Percentiles rank a stretch among this genome's conserved stretches.
phyloP scores from a whole-genome alignment of 805 yeast species.

The Yamadazyma phyllophila region DNA sequence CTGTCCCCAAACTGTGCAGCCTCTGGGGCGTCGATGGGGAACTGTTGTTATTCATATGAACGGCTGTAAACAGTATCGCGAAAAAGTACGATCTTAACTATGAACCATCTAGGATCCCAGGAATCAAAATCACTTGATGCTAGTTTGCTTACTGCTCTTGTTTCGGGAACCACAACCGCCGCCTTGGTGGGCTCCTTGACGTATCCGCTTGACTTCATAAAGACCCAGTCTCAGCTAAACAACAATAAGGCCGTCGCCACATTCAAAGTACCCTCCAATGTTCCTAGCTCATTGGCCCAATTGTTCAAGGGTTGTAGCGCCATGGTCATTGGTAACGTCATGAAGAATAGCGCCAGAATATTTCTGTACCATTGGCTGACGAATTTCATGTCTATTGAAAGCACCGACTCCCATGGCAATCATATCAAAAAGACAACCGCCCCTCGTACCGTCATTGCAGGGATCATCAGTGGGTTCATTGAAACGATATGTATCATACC shows the following conservation, averaged over 20 bases:
- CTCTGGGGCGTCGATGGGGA: no score
- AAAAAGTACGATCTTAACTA: no score
- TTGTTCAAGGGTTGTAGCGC: conserved; percentile 67
- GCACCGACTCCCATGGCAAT: conserved; percentile 25
- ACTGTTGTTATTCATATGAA: no score
- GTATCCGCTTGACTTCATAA: conserved; percentile 70
- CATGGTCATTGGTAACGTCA: conserved; percentile 66
- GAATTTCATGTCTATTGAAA: conserved; percentile 56
- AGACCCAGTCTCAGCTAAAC: conserved; percentile 62
- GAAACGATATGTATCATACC: conserved; percentile 88
- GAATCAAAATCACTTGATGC: conserved; percentile 13
- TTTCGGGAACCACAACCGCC: conserved; percentile 63
- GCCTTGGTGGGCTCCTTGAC: conserved; percentile 60
- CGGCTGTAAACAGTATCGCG: not conserved
- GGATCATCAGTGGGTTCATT: conserved; percentile 74
- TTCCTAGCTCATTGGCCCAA: conserved; percentile 32
- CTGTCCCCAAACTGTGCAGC: not conserved
- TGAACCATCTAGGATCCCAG: conserved; percentile 6
- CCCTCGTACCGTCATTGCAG: conserved; percentile 81
- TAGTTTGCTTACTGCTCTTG: conserved; percentile 54
- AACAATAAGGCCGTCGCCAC: conserved; percentile 30
- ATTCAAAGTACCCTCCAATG: conserved; percentile 32
- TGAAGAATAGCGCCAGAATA: conserved; percentile 73
- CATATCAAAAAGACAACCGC: conserved; percentile 64
- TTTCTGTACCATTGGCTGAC: conserved; percentile 73